These are phyloP conservation scores for Amanita subjunquillea DNA, from an alignment of 768 basidiomycete genomes.

Conservation along the genomic window DNA sequence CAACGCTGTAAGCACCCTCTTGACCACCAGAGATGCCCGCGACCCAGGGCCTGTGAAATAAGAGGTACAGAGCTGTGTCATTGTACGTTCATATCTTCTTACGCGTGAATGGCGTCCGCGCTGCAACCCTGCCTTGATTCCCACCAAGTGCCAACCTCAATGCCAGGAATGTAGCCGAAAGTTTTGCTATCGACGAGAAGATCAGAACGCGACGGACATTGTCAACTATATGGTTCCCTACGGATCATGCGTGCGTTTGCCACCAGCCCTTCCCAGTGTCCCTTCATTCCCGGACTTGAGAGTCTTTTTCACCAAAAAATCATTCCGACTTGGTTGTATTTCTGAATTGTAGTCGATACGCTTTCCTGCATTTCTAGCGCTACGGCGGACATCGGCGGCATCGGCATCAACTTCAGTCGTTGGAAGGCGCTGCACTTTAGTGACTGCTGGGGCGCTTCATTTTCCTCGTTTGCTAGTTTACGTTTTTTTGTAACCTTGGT, in stretches of 20 bases:
- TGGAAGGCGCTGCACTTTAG: constrained; percentile 19
- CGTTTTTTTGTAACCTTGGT: constrained; percentile 29
- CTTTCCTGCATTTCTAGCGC: constrained; percentile 55
- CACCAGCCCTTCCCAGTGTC: constrained; percentile 23
- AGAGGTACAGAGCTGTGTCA: constrained; percentile 1
- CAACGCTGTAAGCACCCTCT: constrained; percentile 75
- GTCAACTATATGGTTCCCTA: constrained; percentile 18
- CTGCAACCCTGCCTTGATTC: constrained; percentile 61
- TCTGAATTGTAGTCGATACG: constrained; percentile 43
- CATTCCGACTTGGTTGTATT: constrained; percentile 20
- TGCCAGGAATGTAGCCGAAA: constrained; percentile 72
- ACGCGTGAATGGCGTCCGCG: constrained; percentile 79
- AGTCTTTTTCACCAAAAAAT: constrained; percentile 28
- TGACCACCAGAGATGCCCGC: constrained; percentile 64
- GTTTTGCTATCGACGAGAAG: constrained; percentile 40
- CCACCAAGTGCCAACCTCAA: constrained; percentile 82
- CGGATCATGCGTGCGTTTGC: constrained; percentile 38
- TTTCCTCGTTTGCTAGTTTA: constrained; percentile 15
- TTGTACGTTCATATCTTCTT: constrained; percentile 18
- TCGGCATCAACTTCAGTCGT: constrained; percentile 14
- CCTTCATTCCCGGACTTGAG: constrained; percentile 24
- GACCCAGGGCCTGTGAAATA: constrained; percentile 56
- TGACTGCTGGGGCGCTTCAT: constrained; percentile 9
- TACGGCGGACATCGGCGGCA: constrained; percentile 41
- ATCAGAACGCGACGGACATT: not conserved